Evolutionary conservation across 768 basidiomycete species (phyloP).

Genomic region (Lanmaoa pseudosensibilis): DNA sequence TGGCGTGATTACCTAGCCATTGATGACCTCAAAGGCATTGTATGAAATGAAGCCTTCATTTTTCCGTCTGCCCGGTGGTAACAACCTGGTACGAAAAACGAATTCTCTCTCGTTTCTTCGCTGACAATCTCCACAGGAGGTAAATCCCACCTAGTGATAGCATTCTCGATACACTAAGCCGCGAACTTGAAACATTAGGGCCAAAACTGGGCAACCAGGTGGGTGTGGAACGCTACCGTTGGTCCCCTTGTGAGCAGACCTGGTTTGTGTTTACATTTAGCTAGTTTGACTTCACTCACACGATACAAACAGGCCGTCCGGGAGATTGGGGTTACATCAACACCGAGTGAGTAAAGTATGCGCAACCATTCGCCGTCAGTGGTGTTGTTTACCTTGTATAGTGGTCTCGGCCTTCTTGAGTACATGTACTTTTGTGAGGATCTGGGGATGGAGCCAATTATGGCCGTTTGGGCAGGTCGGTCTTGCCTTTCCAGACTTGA

Average conservation of each 20-base stretch:
- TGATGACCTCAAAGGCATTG: constrained; percentile 39
- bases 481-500: not conserved
- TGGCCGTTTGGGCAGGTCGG: constrained; percentile 58
- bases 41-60: constrained; percentile 55
- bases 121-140: constrained; percentile 36
- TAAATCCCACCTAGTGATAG: constrained; percentile 15
- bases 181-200: constrained; percentile 38
- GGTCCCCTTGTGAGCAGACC: constrained; percentile 53
- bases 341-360: constrained; percentile 45
- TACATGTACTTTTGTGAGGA: constrained; percentile 58
- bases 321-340: constrained; percentile 63
- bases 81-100: constrained; percentile 46
- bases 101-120: not conserved
- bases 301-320: constrained; percentile 37
- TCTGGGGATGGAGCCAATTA: constrained; percentile 53
- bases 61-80: constrained; percentile 67
- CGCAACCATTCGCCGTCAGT: not conserved
- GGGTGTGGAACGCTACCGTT: constrained; percentile 67
- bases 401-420: constrained; percentile 55
- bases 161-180: not conserved
- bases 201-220: constrained; percentile 48
- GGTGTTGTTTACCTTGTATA: constrained; percentile 16
- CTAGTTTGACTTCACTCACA: not conserved
- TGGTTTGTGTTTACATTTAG: not conserved
- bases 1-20: not conserved